Percentiles rank a stretch among this genome's conserved stretches.
Conservation (phyloP, 805 yeast species). For the Yueomyces sinensis region DNA sequence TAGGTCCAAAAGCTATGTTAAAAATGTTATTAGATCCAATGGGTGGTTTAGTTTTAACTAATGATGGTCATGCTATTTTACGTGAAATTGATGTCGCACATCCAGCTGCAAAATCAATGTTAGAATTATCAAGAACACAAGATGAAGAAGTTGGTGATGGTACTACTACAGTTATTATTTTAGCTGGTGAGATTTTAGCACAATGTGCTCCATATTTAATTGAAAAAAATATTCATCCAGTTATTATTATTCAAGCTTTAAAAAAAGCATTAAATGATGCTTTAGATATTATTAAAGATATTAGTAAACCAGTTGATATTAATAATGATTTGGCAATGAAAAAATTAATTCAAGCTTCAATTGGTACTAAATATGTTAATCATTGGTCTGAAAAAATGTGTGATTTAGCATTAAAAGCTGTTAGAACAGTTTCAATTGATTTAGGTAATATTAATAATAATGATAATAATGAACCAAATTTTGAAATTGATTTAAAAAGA, state of each 20-base stretch:
- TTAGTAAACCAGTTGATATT: constrained; percentile 73
- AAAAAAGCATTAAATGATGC: constrained; percentile 88
- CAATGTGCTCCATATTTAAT: constrained; percentile 82
- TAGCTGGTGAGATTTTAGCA: constrained; percentile 94
- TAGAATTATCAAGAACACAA: constrained; percentile 91
- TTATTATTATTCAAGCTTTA: constrained; percentile 85
- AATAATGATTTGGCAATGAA: constrained; percentile 79
- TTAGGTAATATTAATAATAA: constrained; percentile 24
- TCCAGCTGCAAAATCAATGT: constrained; percentile 98
- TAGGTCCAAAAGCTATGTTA: constrained; percentile 98
- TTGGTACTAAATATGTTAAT: constrained; percentile 89
- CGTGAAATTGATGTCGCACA: constrained; percentile 96
- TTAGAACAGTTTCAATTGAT: constrained; percentile 62
- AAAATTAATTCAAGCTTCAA: constrained; percentile 74
- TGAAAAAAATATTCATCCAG: constrained; percentile 95
- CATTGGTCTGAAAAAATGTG: constrained; percentile 92
- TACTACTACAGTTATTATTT: constrained; percentile 90
- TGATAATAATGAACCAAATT: constrained; percentile 36
- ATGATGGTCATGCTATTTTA: constrained; percentile 96
- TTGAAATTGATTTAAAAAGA: constrained; percentile 86
- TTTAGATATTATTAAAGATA: constrained; percentile 68
- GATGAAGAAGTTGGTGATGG: constrained; percentile 99
- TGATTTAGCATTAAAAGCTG: constrained; percentile 73
- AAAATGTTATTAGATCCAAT: constrained; percentile 92
- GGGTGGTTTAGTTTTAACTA: constrained; percentile 91